Evolutionary conservation across 2,329 filamentous ascomycete species (phyloP).

Genomic region (Penicillium palitans): DNA sequence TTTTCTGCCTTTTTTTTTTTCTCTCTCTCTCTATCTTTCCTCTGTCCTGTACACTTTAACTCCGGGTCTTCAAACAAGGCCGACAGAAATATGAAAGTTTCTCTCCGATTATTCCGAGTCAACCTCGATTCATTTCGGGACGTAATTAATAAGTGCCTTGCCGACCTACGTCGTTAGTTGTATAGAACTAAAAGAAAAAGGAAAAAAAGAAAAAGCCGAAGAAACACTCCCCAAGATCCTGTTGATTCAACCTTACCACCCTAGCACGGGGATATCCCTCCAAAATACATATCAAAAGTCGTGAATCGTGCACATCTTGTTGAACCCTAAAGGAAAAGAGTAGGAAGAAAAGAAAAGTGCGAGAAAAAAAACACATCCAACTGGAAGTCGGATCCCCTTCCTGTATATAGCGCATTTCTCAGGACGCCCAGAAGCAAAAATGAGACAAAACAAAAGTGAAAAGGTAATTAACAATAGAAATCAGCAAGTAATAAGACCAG

Average conservation of each 20-base stretch:
- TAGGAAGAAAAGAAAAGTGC: neutral
- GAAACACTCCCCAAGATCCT: constrained; percentile 5
- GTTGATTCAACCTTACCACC: constrained; percentile 1
- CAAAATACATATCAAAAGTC: constrained; percentile 5
- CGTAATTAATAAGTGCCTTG: neutral
- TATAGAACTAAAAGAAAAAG: neutral
- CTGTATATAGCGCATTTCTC: neutral
- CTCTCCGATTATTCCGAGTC: neutral
- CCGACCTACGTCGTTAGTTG: neutral
- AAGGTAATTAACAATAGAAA: neutral
- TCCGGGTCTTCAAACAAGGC: constrained; percentile 1
- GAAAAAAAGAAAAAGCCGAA: neutral
- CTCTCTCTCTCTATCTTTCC: neutral
- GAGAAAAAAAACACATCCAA: neutral
- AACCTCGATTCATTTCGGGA: neutral
- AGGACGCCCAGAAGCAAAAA: neutral
- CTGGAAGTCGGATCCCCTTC: neutral
- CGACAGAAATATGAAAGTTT: constrained; percentile 4
- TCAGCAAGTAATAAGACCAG: neutral
- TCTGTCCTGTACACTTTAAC: constrained; percentile 16
- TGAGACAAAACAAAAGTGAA: neutral
- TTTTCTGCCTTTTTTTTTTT: neutral
- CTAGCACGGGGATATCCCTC: neutral
- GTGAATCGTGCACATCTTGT: constrained; percentile 7
- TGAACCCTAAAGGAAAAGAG: neutral